A percentile compares a stretch with the other conserved stretches of the same genome.
Conservation (phyloP, 2,329 filamentous ascomycete genomes). For the Hypoxylon sp. region DNA sequence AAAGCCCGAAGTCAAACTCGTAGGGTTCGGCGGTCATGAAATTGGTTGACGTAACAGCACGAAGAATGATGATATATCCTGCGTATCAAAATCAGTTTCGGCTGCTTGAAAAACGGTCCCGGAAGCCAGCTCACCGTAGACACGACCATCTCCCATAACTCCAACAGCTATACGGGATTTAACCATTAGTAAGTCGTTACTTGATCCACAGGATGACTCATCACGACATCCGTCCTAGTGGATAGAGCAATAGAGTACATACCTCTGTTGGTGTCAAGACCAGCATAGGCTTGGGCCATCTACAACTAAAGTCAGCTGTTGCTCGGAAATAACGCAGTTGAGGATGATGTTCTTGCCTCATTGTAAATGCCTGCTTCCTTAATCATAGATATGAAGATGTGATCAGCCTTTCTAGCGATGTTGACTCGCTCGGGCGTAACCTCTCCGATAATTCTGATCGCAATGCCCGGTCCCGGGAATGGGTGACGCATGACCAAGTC, state of each 20-base stretch:
- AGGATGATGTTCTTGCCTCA: conserved; percentile 41
- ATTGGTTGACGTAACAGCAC: conserved; percentile 61
- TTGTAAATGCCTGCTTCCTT: conserved; percentile 79
- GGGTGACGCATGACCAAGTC: conserved; percentile 78
- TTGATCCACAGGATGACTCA: background rate
- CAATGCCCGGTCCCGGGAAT: conserved; percentile 79
- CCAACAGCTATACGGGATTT: conserved; percentile 42
- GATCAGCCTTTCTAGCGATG: conserved; percentile 82
- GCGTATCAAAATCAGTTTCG: conserved; percentile 2
- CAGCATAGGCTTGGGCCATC: conserved; percentile 66
- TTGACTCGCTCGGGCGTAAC: conserved; percentile 84
- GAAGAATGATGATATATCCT: conserved; percentile 46
- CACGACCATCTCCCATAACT: conserved; percentile 16
- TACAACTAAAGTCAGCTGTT: background rate
- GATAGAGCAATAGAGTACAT: background rate
- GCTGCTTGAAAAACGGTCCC: background rate
- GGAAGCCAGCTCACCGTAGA: background rate
- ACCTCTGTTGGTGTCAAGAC: conserved; percentile 58
- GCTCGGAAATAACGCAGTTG: background rate
- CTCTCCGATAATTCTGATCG: conserved; percentile 85
- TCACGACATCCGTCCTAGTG: background rate
- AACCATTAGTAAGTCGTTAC: background rate
- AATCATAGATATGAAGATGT: conserved; percentile 85
- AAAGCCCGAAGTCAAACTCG: conserved; percentile 74
- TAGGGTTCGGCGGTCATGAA: conserved; percentile 84